Evolutionary conservation across 2,329 filamentous ascomycete genomes (phyloP), one percentile per base, ranked within the genome.

Genomic region (Dryadomyces sulphureus): DNA sequence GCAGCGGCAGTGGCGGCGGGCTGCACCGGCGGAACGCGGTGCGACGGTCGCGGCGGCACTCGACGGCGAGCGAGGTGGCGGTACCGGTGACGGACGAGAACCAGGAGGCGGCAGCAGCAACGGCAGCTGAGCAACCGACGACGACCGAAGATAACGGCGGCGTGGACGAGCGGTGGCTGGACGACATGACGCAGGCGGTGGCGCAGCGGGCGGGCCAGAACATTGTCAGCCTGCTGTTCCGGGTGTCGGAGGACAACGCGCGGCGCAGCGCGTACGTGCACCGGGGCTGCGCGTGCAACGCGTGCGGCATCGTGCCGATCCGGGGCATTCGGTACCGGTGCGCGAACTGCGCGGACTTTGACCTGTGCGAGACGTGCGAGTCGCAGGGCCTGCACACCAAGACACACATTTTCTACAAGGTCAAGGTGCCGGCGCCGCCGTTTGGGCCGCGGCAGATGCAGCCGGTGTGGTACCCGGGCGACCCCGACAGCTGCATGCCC

Each of bases 331-430:
- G 92, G 48, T 98, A 94, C 66, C 83, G 89, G 49, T 98, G 92
- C 63, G 81, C 88, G 55, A 96, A 98, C 65, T 98, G 92, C 60
- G 79, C 85, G 53, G 90, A 98, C 62, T 96, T 88, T 59, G 92
- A 98, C 59, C 76, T 98, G 2, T 98, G 92, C 66, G 88, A 95
- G 59, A 81, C 81, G 7, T 98, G 92, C 64, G 90, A 98, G 64
- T 77, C 84, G 5, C 77, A 80, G 54, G 76, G 77, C 20, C 64
- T 81, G 2, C 90, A 94, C 59, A 79, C 75, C 57, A 93, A 90
- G 61, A 94, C 88, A 1, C 92, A 98, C 62, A 77, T 96, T 40
- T 96, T 98, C 64, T 94, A 93, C 71, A 96, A 96, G 62, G 84
- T 98, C 57, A 81, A 81, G 46, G 81, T 96, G 11, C 92, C 92